These are phyloP conservation scores for Petasospora fabianii DNA, from an alignment of 1,139 yeast genomes.

Conservation along the genomic window DNA sequence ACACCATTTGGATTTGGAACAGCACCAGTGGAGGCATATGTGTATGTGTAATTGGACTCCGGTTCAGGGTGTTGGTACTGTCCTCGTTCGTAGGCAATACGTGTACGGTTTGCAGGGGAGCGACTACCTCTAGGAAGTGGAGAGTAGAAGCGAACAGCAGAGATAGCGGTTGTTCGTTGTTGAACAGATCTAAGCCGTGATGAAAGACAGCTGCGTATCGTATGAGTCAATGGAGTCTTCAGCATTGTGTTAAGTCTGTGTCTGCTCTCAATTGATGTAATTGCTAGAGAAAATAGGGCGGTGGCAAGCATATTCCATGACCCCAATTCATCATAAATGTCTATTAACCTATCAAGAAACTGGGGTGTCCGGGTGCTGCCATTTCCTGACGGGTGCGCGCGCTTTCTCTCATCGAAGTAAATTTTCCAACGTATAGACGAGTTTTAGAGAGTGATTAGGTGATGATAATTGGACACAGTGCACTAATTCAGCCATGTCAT, in stretches of 20 bases:
- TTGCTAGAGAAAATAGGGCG: too few relatives aligned
- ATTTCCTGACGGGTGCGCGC: background rate
- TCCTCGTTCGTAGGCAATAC: slow-evolving; percentile 4
- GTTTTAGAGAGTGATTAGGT: too few relatives aligned
- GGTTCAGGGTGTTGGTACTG: slow-evolving; percentile 10
- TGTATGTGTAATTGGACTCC: slow-evolving; percentile 2
- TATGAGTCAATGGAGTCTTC: too few relatives aligned
- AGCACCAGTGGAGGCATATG: slow-evolving; percentile 5
- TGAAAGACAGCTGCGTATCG: too few relatives aligned
- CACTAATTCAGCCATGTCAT: background rate
- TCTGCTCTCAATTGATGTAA: too few relatives aligned
- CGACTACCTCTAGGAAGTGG: slow-evolving; percentile 6
- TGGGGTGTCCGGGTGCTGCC: background rate
- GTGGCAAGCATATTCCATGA: too few relatives aligned
- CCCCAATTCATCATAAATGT: too few relatives aligned
- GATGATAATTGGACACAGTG: background rate
- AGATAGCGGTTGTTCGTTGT: too few relatives aligned
- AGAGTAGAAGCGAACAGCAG: slow-evolving; percentile 1
- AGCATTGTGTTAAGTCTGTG: too few relatives aligned
- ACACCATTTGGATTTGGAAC: slow-evolving; percentile 41
- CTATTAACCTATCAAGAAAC: too few relatives aligned
- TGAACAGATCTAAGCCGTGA: too few relatives aligned
- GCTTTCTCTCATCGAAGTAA: background rate
- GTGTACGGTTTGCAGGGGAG: slow-evolving; percentile 6
- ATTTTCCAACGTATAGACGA: background rate